These are phyloP conservation scores for Cyphellophora attinorum DNA, from an alignment of 2,329 filamentous ascomycete genomes.

Conservation along the genomic window DNA sequence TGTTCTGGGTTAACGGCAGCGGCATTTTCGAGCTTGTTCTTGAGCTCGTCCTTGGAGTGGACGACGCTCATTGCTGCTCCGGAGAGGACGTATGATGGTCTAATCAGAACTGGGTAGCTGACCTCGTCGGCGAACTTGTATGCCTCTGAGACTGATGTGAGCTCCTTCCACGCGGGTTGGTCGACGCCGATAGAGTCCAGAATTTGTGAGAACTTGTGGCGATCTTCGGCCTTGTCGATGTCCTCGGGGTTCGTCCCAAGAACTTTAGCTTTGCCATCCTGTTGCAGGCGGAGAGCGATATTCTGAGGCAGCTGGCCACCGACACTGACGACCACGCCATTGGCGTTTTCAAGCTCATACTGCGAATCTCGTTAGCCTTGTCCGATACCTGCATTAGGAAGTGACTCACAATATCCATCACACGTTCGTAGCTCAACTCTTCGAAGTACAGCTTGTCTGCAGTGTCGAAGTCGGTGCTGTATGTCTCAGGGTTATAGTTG, in stretches of 20 bases:
- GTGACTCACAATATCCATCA: conserved; percentile 99
- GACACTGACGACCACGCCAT: conserved; percentile 86
- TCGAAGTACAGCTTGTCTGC: conserved; percentile 95
- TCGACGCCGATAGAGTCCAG: conserved; percentile 94
- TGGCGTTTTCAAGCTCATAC: conserved; percentile 83
- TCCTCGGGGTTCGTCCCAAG: conserved; percentile 87
- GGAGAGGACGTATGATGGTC: conserved; percentile 90
- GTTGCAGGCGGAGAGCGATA: conserved; percentile 88
- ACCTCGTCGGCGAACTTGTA: conserved; percentile 76
- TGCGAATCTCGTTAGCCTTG: too few species aligned
- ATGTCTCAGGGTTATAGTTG: conserved; percentile 81
- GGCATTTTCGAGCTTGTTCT: conserved; percentile 88
- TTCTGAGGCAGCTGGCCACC: conserved; percentile 96
- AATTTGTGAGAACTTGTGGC: conserved; percentile 97
- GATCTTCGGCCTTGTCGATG: conserved; percentile 96
- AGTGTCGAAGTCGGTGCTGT: conserved; percentile 73
- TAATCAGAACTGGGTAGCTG: conserved; percentile 87
- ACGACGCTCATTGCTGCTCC: conserved; percentile 99
- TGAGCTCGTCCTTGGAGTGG: conserved; percentile 73
- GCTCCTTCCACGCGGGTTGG: conserved; percentile 95
- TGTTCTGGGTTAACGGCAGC: conserved; percentile 89
- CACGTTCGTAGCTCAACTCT: conserved; percentile 89
- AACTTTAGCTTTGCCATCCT: conserved; percentile 79
- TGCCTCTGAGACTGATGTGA: conserved; percentile 82
- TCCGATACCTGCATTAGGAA: too few species aligned